A percentile compares a stretch with the other conserved stretches of the same genome.
These are phyloP conservation scores for Carex arenaria DNA, from an alignment of 202 grass and related monocot species.

Conservation along the genomic window DNA sequence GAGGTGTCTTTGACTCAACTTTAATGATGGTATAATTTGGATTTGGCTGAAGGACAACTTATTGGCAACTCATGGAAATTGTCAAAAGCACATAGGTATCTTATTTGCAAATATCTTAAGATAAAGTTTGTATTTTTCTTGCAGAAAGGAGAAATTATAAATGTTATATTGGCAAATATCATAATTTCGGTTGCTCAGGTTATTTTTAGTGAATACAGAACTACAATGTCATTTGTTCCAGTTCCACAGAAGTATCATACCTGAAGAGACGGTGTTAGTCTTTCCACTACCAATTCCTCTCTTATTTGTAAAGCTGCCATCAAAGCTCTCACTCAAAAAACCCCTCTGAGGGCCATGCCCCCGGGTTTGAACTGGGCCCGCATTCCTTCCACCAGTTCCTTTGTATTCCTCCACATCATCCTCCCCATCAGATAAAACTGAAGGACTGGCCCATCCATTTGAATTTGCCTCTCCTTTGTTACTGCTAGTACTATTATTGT, in stretches of 20 bases:
- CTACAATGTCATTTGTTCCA: constrained; percentile 10
- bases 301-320: constrained; percentile 52
- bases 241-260: constrained; percentile 33
- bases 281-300: constrained; percentile 60
- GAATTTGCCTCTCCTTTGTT: constrained; percentile 70
- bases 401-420: constrained; percentile 82
- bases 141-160: background rate
- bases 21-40: background rate
- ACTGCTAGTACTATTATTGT: constrained; percentile 14
- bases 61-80: background rate
- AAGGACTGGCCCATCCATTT: constrained; percentile 67
- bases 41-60: background rate
- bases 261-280: constrained; percentile 58
- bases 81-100: background rate
- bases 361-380: constrained; percentile 19
- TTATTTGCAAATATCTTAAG: background rate
- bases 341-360: constrained; percentile 24
- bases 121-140: background rate
- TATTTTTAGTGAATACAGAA: constrained; percentile 2
- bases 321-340: constrained; percentile 38
- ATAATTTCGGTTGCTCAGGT: background rate
- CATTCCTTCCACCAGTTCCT: constrained; percentile 35
- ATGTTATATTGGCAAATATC: background rate
- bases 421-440: constrained; percentile 89
- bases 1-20: background rate